phyloP scores from a whole-genome alignment of 2,329 filamentous ascomycete species.

The Ophiostoma sp. region DNA sequence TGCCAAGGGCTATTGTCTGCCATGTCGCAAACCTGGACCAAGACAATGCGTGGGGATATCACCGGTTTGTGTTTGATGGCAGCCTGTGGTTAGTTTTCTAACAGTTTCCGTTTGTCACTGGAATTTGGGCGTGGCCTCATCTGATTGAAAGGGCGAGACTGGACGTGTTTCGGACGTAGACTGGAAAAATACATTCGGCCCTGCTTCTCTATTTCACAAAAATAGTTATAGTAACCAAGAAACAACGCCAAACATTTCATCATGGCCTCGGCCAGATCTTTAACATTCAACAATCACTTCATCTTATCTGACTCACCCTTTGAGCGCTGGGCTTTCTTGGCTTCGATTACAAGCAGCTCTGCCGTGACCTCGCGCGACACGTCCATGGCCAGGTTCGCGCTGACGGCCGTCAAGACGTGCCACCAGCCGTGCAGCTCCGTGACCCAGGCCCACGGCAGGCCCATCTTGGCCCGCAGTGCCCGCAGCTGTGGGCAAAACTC shows the following conservation, averaged over 20 bases:
- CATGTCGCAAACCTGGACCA: slow-evolving; percentile 44
- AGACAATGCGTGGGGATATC: slow-evolving; percentile 60
- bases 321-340: neutral
- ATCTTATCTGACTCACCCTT: neutral
- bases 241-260: neutral
- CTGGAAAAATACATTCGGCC: neutral
- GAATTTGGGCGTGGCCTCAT: slow-evolving; percentile 49
- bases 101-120: slow-evolving; percentile 49
- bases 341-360: slow-evolving; percentile 10
- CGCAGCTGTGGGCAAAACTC: slow-evolving; percentile 48
- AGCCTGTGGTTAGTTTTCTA: slow-evolving; percentile 61
- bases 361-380: slow-evolving; percentile 32
- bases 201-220: neutral
- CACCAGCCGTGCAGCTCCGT: slow-evolving; percentile 60
- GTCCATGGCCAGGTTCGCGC: slow-evolving; percentile 42
- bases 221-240: too few relatives aligned
- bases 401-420: slow-evolving; percentile 54
- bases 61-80: slow-evolving; percentile 62
- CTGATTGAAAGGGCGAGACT: slow-evolving; percentile 34
- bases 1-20: slow-evolving; percentile 65
- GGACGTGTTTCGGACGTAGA: neutral
- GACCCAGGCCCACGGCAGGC: slow-evolving; percentile 50
- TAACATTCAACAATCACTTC: neutral
- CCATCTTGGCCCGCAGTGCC: slow-evolving; percentile 40
- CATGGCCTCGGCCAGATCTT: neutral